phyloP scores from a whole-genome alignment of 106 monocot species.

The Vanilla planifolia region DNA sequence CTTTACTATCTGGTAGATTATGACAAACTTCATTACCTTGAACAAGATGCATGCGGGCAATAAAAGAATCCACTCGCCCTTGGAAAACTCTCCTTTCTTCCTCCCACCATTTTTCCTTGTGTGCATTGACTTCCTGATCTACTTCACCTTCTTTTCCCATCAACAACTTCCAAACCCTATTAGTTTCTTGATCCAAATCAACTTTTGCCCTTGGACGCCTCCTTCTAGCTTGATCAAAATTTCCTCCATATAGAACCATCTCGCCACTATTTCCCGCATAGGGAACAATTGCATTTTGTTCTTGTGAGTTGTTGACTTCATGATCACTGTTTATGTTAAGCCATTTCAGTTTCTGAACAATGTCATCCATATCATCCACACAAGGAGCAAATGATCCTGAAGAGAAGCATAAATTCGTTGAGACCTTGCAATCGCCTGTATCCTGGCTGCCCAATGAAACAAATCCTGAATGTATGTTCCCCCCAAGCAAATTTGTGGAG shows the following conservation, averaged over 20 bases:
- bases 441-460: slow-evolving; percentile 6
- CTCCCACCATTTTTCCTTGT: slow-evolving; percentile 84
- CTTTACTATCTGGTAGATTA: background rate
- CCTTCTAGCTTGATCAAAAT: slow-evolving; percentile 26
- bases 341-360: slow-evolving; percentile 36
- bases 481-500: background rate
- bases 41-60: slow-evolving; percentile 89
- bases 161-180: slow-evolving; percentile 72
- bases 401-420: background rate
- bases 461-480: background rate
- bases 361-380: slow-evolving; percentile 25
- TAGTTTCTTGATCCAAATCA: slow-evolving; percentile 62
- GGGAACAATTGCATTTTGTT: slow-evolving; percentile 48
- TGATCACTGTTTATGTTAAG: slow-evolving; percentile 30
- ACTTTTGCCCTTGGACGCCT: slow-evolving; percentile 54
- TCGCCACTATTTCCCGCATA: slow-evolving; percentile 20
- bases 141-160: slow-evolving; percentile 54
- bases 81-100: slow-evolving; percentile 70
- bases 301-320: slow-evolving; percentile 4
- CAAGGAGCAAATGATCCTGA: slow-evolving; percentile 4
- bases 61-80: slow-evolving; percentile 80
- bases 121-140: slow-evolving; percentile 21
- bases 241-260: slow-evolving; percentile 35
- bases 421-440: slow-evolving; percentile 7
- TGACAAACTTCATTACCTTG: slow-evolving; percentile 64